Evolutionary conservation across 495 filamentous ascomycete species (phyloP).

Genomic region (Talaromyces trachyspermus): DNA sequence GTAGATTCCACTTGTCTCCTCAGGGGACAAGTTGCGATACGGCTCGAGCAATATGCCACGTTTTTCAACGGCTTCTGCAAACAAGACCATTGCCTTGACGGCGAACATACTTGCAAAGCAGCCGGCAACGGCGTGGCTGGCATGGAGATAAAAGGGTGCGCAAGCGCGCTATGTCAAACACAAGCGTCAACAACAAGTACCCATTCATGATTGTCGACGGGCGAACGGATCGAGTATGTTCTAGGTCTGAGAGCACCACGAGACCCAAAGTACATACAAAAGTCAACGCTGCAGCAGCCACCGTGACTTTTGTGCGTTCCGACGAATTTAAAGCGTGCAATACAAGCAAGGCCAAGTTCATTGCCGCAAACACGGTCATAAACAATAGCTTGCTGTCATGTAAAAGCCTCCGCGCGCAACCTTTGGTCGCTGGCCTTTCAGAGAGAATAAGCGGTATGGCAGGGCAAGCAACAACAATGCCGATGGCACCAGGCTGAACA

Average conservation of each 20-base stretch:
- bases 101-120: constrained; percentile 25
- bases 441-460: not conserved
- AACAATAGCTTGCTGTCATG: not conserved
- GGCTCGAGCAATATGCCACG: constrained; percentile 32
- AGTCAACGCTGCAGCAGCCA: constrained; percentile 40
- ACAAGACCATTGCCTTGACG: constrained; percentile 40
- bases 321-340: not conserved
- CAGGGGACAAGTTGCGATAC: constrained; percentile 43
- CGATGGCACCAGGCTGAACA: constrained; percentile 3
- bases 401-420: not conserved
- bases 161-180: constrained; percentile 49
- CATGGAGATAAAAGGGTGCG: constrained; percentile 48
- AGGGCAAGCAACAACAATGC: not conserved
- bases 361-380: constrained; percentile 3
- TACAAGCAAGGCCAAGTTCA: constrained; percentile 1
- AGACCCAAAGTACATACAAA: constrained; percentile 35
- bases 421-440: not conserved
- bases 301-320: constrained; percentile 28
- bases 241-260: constrained; percentile 42
- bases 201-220: constrained; percentile 53
- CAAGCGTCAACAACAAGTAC: constrained; percentile 51
- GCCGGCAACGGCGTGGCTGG: constrained; percentile 7
- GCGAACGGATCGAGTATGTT: constrained; percentile 49
- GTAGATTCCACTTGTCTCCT: constrained; percentile 50
- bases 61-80: constrained; percentile 52